Base-by-base conservation (phyloP, 192 early-diverging fungal species). In the Dispira simplex region DNA sequence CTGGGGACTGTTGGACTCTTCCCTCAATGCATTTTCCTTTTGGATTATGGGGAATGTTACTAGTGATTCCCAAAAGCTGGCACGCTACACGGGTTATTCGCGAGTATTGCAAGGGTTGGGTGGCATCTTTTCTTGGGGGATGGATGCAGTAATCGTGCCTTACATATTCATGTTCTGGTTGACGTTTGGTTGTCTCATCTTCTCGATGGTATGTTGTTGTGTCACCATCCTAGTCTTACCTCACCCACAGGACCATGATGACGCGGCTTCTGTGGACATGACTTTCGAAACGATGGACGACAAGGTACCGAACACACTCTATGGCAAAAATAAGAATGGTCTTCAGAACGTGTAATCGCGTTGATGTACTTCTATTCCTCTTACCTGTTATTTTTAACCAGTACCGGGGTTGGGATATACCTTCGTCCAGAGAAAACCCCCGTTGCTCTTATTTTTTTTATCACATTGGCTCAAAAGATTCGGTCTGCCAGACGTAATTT, bases 21-120 rank as follows among this genome's bases (percentile, higher is more conserved):
- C 39, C 58, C 26, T 27, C 58, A 60, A 60, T 44, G 26, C 58
- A 16, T 60, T 60, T 13, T 11, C 32, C 16, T 43, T 60, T 18
- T 60, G 58, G 58, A 44, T 60, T 12, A 12, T 60, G 58, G 39
- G 58, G 28, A 18, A 44, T 21, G 26, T 60, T 16, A 60, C 58
- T 44, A 43, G 1, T 44, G 58, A 60, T 44, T 14, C 26, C 26
- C 11, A 43, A 18, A 44, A 60, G 39, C 39, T 44, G 25, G 26
- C 58, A 13, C 58, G 58, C 43, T 60, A 43, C 39, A 60, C 58
- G 16, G 58, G 21, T 8, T 60, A 26, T 13, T 44, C 32, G 4
- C 58, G 58, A 2, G 32, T 11, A 28, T 44, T 60, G 11, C 58
- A 60, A 27, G 39, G 58, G 12, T 5, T 44, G 18, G 58, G 58